Evolutionary conservation across 129 eudicot species (phyloP), one percentile per base, ranked within the genome.

Genomic region (Lactuca sativa): DNA sequence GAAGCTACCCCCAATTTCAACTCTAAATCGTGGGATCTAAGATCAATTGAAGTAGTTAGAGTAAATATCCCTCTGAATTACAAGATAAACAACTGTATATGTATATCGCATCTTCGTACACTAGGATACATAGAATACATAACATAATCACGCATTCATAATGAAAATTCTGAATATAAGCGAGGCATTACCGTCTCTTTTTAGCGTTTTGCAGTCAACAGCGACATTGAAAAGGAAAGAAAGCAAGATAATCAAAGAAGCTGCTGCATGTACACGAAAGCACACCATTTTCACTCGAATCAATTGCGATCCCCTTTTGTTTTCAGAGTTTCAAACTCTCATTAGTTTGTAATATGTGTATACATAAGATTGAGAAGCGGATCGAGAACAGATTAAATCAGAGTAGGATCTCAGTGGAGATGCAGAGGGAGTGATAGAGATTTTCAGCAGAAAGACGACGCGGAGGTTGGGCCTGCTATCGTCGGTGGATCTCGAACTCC

Each of bases 161-260:
- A 51, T 14, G 34, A 67, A 36, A 44, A 3, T 7, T 18, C 11
- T 7, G 5, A 43, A 25, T 3, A 61, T n/a, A 48, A 67, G 32
- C 40, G 64, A 61, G 12, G 56, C 56, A 36, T 75, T 80, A 91
- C 97, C 96, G 73, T 91, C 97, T 79, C 97, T 66, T 78, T 91
- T 91, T 52, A 91, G 92, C 71, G 97, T 91, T 84, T 91, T 91
- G 80, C 81, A 81, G 40, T 75, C 74, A 56, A 80, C 97, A 68
- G 40, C 74, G 73, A 16, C 63, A 68, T 51, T 73, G 47, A 88
- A 82, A 53, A 83, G 70, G 53, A 82, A 71, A 8, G 76, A 59
- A 4, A 84, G 72, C 21, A 82, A 0, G 14, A 77, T 14, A 61
- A 76, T 38, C 17, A 74, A 48, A 13, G 80, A 62, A 75, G 77